phyloP scores from a whole-genome alignment of 2,329 filamentous ascomycete species.

The Fusarium tjaetaba region DNA sequence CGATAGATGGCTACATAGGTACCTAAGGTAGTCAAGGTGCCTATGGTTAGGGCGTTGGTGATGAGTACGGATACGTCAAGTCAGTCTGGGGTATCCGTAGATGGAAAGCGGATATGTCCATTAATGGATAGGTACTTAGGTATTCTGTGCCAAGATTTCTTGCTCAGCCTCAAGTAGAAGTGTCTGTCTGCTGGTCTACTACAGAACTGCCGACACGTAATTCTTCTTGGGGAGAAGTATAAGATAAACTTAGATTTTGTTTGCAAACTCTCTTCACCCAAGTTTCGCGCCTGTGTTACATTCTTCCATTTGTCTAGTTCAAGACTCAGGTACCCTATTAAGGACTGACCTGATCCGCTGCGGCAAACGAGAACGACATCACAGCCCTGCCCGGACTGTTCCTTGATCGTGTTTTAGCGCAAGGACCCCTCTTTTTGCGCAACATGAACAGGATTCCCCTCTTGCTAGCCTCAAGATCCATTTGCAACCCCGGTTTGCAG shows the following conservation, averaged over 20 bases:
- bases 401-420: conserved; percentile 26
- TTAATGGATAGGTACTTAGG: not conserved
- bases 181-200: not conserved
- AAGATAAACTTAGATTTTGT: not conserved
- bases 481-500: not conserved
- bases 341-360: not conserved
- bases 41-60: not conserved
- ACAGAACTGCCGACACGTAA: not conserved
- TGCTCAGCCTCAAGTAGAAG: not conserved
- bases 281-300: not conserved
- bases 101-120: not conserved
- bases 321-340: not conserved
- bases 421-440: conserved; percentile 2
- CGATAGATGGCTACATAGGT: not conserved
- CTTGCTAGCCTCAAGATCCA: conserved; percentile 1
- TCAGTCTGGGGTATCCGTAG: not conserved
- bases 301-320: not conserved
- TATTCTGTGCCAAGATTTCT: not conserved
- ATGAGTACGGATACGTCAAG: conserved; percentile 28
- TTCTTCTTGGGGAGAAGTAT: not conserved
- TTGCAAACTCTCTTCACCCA: not conserved
- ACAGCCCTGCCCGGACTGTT: not conserved
- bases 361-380: not conserved
- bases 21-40: not conserved
- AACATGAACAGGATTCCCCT: conserved; percentile 19